Evolutionary conservation across 1,284 basidiomycete genomes (phyloP).

Genomic region (Xerocomus nothofagi): DNA sequence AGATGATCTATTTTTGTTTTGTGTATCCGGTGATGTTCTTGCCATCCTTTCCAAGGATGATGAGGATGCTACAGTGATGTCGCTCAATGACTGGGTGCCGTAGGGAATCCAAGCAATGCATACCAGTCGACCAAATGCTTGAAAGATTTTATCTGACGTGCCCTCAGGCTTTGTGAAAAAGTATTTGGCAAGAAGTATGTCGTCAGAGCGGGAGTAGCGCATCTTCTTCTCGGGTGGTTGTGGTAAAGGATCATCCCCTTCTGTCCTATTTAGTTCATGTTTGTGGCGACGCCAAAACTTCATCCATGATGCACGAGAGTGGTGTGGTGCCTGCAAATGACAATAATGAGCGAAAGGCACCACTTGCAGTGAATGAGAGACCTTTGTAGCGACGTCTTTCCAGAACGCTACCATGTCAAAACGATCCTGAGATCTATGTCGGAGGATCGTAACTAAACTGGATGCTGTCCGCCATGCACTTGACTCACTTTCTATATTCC

Average conservation of each 20-base stretch:
- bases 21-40: slow-evolving; percentile 82
- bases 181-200: slow-evolving; percentile 70
- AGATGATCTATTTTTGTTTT: slow-evolving; percentile 80
- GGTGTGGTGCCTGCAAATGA: slow-evolving; percentile 67
- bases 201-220: slow-evolving; percentile 75
- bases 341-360: not conserved
- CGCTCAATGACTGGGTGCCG: not conserved
- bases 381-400: slow-evolving; percentile 79
- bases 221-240: slow-evolving; percentile 78
- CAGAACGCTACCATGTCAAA: slow-evolving; percentile 82
- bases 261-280: slow-evolving; percentile 67
- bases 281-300: slow-evolving; percentile 84
- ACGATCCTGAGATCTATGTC: slow-evolving; percentile 54
- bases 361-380: slow-evolving; percentile 23
- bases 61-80: slow-evolving; percentile 62
- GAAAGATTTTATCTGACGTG: slow-evolving; percentile 78
- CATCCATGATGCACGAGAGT: slow-evolving; percentile 87
- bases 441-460: slow-evolving; percentile 9
- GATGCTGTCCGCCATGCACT: not conserved
- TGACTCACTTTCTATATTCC: slow-evolving; percentile 65
- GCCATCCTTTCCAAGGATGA: slow-evolving; percentile 89
- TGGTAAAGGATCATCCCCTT: slow-evolving; percentile 66
- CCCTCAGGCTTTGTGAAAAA: slow-evolving; percentile 70
- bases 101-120: slow-evolving; percentile 22
- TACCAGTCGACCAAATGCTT: slow-evolving; percentile 68